Conservation (phyloP, 1,284 basidiomycete species). For the Volvariella surrecta region DNA sequence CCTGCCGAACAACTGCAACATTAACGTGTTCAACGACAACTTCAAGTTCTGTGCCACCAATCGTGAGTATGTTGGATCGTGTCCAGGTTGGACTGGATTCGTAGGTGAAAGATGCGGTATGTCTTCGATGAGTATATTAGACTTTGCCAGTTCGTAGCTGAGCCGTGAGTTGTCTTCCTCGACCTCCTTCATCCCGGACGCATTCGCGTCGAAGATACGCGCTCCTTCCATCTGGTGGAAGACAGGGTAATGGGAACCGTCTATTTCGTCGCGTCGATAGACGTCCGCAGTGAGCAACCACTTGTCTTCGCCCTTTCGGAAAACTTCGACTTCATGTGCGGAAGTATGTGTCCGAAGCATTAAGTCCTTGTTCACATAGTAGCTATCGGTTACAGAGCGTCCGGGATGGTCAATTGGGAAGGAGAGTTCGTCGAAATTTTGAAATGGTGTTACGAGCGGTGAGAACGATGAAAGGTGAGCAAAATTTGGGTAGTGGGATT, state of each 20-base stretch:
- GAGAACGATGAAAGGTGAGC: slow-evolving; percentile 65
- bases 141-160: slow-evolving; percentile 47
- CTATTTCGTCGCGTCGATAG: slow-evolving; percentile 97
- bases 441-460: slow-evolving; percentile 82
- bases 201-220: slow-evolving; percentile 58
- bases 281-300: slow-evolving; percentile 99
- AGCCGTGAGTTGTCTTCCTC: slow-evolving; percentile 60
- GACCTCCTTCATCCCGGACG: slow-evolving; percentile 48
- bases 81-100: slow-evolving; percentile 77
- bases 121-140: slow-evolving; percentile 84
- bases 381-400: slow-evolving; percentile 83
- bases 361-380: slow-evolving; percentile 86
- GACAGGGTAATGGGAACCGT: slow-evolving; percentile 93
- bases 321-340: slow-evolving; percentile 94
- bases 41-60: slow-evolving; percentile 84
- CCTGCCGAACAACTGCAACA: slow-evolving; percentile 77
- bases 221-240: slow-evolving; percentile 99
- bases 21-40: slow-evolving; percentile 83
- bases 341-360: slow-evolving; percentile 98
- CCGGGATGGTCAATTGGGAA: slow-evolving; percentile 95
- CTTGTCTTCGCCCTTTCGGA: slow-evolving; percentile 63
- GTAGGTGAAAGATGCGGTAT: slow-evolving; percentile 62
- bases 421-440: slow-evolving; percentile 97
- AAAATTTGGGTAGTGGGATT: slow-evolving; percentile 74
- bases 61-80: slow-evolving; percentile 65